These are phyloP conservation scores for Dryas integrifolia DNA, from an alignment of 331 rosid genomes.

Conservation along the genomic window DNA sequence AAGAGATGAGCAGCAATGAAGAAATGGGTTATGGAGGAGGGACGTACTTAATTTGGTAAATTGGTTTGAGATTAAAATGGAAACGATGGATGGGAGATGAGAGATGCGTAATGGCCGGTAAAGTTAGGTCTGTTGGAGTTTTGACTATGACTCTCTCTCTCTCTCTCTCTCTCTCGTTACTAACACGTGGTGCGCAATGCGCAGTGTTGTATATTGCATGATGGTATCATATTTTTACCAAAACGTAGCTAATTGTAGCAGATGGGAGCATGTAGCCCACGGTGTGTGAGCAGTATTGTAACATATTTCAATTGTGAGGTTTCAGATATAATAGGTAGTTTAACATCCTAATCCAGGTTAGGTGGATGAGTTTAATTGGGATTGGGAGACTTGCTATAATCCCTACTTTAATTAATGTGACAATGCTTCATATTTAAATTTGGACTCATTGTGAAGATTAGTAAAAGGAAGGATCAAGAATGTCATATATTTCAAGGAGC, in stretches of 20 bases:
- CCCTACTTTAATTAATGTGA: too few species aligned
- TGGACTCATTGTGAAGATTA: too few species aligned
- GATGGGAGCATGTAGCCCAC: too few species aligned
- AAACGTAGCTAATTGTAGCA: too few species aligned
- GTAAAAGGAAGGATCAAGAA: too few species aligned
- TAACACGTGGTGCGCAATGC: neutral
- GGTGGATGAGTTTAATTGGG: neutral
- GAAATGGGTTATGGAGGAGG: neutral
- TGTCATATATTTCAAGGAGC: too few species aligned
- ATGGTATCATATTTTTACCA: too few species aligned
- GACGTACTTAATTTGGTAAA: neutral
- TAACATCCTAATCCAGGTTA: neutral
- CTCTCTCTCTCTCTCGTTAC: neutral
- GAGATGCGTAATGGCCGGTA: constrained; percentile 7
- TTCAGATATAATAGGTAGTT: too few species aligned
- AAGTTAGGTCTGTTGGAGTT: neutral
- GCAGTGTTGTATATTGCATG: neutral
- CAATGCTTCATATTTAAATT: too few species aligned
- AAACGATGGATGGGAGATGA: neutral
- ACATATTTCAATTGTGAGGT: too few species aligned
- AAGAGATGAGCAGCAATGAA: neutral
- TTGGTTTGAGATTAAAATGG: neutral
- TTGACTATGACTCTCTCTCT: neutral
- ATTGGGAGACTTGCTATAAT: too few species aligned
- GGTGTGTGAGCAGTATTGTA: too few species aligned